Percentiles rank a stretch among this genome's conserved stretches.
These are phyloP conservation scores for Sungouiozyma intestinalis DNA, from an alignment of 805 yeast genomes.

Conservation along the genomic window DNA sequence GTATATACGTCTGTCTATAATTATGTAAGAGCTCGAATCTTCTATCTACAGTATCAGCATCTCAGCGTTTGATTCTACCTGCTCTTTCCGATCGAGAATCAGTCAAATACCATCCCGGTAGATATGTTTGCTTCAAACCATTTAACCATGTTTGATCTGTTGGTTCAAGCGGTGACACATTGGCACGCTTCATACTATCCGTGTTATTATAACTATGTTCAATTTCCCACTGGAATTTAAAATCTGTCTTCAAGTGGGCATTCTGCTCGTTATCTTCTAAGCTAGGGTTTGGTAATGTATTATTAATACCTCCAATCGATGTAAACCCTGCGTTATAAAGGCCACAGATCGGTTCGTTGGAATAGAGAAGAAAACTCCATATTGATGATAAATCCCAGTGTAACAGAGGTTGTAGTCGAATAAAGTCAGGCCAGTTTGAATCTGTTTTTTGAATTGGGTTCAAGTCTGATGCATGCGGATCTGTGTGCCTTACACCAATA, in stretches of 20 bases:
- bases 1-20: background rate
- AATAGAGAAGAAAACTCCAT: slow-evolving; percentile 67
- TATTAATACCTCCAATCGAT: slow-evolving; percentile 69
- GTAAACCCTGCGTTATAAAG: slow-evolving; percentile 83
- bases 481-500: slow-evolving; percentile 81
- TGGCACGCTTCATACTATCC: slow-evolving; percentile 3
- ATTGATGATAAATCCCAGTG: slow-evolving; percentile 79
- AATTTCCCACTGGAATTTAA: slow-evolving; percentile 21
- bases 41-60: background rate
- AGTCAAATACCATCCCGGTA: slow-evolving; percentile 28
- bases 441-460: slow-evolving; percentile 65
- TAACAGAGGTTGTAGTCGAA: slow-evolving; percentile 77
- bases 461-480: slow-evolving; percentile 66
- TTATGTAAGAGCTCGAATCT: background rate
- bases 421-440: slow-evolving; percentile 82
- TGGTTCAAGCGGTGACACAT: slow-evolving; percentile 6
- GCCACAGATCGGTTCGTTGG: slow-evolving; percentile 56
- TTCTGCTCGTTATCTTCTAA: slow-evolving; percentile 21
- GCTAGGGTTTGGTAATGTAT: slow-evolving; percentile 65
- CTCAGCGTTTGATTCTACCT: slow-evolving; percentile 18
- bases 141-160: slow-evolving; percentile 7
- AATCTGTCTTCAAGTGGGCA: background rate
- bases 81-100: slow-evolving; percentile 26
- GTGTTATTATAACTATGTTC: slow-evolving; percentile 9
- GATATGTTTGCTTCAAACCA: slow-evolving; percentile 2